These are phyloP conservation scores for Tetracladium maxilliforme DNA, from an alignment of 2,329 filamentous ascomycete genomes.

Conservation along the genomic window DNA sequence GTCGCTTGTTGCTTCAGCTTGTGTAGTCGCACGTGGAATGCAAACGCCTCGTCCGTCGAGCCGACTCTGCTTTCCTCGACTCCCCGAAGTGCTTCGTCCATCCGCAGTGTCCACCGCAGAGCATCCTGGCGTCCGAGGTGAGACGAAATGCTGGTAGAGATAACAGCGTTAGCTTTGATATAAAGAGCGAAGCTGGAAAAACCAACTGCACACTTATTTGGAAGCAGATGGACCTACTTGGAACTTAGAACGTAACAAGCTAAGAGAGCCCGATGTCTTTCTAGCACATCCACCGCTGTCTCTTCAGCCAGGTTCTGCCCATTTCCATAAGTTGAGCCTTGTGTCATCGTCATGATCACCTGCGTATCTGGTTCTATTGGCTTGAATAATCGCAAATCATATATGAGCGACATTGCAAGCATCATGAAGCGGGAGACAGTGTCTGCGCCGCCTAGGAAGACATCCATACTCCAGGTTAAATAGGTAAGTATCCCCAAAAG, in stretches of 20 bases:
- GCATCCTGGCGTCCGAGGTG: slow-evolving; percentile 18
- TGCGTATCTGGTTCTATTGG: slow-evolving; percentile 13
- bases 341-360: slow-evolving; percentile 15
- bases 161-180: no score
- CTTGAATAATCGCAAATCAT: slow-evolving; percentile 18
- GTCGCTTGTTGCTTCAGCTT: slow-evolving; percentile 15
- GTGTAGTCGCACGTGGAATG: slow-evolving; percentile 20
- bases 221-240: slow-evolving; percentile 8
- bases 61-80: slow-evolving; percentile 12
- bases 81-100: slow-evolving; percentile 18
- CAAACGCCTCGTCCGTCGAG: slow-evolving; percentile 14
- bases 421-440: slow-evolving; percentile 18
- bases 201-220: slow-evolving; percentile 1
- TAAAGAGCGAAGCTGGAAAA: no score
- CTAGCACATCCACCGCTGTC: slow-evolving; percentile 8
- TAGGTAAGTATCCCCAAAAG: slow-evolving; percentile 19
- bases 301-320: slow-evolving; percentile 3
- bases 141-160: slow-evolving; percentile 15
- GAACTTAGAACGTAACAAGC: slow-evolving; percentile 16
- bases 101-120: slow-evolving; percentile 20
- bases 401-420: slow-evolving; percentile 19
- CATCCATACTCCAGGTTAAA: slow-evolving; percentile 20
- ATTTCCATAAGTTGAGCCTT: slow-evolving; percentile 9
- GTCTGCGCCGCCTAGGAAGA: slow-evolving; percentile 14
- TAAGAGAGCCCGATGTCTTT: slow-evolving; percentile 13